Base-by-base conservation (phyloP, 2,329 filamentous ascomycete genomes). In the Sarocladium strictum region DNA sequence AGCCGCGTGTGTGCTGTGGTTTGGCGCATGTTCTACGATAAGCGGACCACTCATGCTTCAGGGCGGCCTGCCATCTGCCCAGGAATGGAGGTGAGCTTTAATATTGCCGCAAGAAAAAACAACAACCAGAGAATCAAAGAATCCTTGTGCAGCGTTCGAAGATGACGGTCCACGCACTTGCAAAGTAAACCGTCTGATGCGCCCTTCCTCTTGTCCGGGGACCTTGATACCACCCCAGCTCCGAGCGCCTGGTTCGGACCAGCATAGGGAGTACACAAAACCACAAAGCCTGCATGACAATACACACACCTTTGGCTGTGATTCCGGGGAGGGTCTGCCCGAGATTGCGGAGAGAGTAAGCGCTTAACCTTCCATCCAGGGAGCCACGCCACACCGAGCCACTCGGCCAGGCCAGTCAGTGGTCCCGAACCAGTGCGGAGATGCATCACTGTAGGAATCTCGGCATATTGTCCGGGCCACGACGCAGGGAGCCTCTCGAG, bases 211-310 rank as follows among this genome's bases (percentile, higher is more conserved):
- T 35, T 6, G 15, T 32, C 17, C 11, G 27, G 47, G 24, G 47
- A 23, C 3, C 9, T 33, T 33, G 29, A 51, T 51, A 35, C 47
- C 29, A 51, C 47, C 47, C 29, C 47, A 15, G 21, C 21, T 51
- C 47, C 47, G 27, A 51, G 27, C 19, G 47, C 26, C 47, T 51
- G 47, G 47, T 11, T 49, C 43, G 43, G 43, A 51, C 26, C 12
- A 51, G 15, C 14, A 40, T 35, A 17, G n/a, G n/a, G n/a, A n/a
- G n/a, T n/a, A n/a, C n/a, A n/a, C n/a, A n/a, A n/a, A n/a, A n/a
- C n/a, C n/a, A n/a, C n/a, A 33, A 21, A 17, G 29, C 47, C 21
- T 47, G 43, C 43, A 47, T 47, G 43, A 33, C 27, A 51, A 26
- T 21, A 19, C 19, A 26, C 4, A 26, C 40, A 23, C 17, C n/a